phyloP scores from a whole-genome alignment of 768 basidiomycete species.

The Xerocomellus amylosporus region DNA sequence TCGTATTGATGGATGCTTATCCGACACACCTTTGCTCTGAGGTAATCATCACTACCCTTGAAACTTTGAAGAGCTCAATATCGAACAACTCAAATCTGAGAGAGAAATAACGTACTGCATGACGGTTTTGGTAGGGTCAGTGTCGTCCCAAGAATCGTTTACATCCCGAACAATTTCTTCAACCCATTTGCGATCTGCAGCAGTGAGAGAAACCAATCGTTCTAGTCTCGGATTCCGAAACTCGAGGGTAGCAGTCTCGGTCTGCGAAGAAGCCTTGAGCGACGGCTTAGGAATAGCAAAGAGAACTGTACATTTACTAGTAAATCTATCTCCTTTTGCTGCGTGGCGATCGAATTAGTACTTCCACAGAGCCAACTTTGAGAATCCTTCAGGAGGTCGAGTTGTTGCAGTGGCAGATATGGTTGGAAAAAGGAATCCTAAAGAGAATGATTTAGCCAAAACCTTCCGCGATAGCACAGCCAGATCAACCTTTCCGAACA shows the following conservation, averaged over 20 bases:
- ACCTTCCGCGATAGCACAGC: background rate
- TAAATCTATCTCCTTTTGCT: constrained; percentile 88
- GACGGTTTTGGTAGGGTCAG: constrained; percentile 53
- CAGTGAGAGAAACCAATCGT: constrained; percentile 71
- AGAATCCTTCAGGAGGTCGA: constrained; percentile 80
- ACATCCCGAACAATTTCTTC: constrained; percentile 90
- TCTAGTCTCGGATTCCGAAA: constrained; percentile 83
- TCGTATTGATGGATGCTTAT: background rate
- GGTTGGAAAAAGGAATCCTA: constrained; percentile 97
- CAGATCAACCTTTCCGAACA: constrained; percentile 78
- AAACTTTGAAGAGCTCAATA: constrained; percentile 51
- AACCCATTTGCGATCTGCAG: constrained; percentile 97
- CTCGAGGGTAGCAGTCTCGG: constrained; percentile 83
- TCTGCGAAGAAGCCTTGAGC: constrained; percentile 42
- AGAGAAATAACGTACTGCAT: constrained; percentile 56
- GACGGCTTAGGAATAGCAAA: background rate
- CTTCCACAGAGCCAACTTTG: constrained; percentile 90
- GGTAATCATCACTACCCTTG: constrained; percentile 94
- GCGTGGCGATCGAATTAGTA: constrained; percentile 93
- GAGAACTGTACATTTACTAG: constrained; percentile 67
- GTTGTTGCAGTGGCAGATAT: constrained; percentile 92
- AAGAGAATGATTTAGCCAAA: constrained; percentile 1
- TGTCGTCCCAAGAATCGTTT: constrained; percentile 73
- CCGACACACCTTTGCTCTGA: constrained; percentile 69
- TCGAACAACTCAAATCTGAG: background rate